Base-by-base conservation (phyloP, 1,139 yeast species). In the Hyphopichia wangnamkhiaoensis region DNA sequence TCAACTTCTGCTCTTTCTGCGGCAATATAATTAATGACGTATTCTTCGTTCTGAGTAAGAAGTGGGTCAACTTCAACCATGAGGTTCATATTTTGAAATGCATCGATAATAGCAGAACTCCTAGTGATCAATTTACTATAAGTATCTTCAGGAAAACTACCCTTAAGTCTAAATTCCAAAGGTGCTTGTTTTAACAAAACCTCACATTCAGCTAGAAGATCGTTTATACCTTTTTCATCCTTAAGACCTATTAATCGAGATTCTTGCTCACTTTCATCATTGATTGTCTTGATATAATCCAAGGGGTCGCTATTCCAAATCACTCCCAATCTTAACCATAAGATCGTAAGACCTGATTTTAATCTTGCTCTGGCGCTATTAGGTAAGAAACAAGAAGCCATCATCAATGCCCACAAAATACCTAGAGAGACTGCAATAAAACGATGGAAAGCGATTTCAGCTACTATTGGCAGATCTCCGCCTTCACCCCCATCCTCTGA, bases 321-420 rank as follows among this genome's bases (percentile, higher is more conserved):
- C 21, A 87, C 72, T 0, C 95, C 96, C 71, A 88, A 71, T 38
- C 90, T 66, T 33, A 88, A 63, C 95, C 95, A 88, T 21, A 86
- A 66, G 1, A 82, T 65, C 0, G 89, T 76, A 20, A 87, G 58
- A 0, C 88, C 88, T 25, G 71, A 70, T 46, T 85, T 80, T 41
- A 87, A 64, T 38, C 90, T 66, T 10, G 80, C 67, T 35, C 95
- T 67, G 0, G 95, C 95, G 53, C 88, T 80, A 53, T 81, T 82
- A 5, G 95, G 95, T 42, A 86, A 70, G 39, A 88, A 74, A 1
- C 78, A 65, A 21, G 82, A 65, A 0, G 84, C 81, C 64, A 87
- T 76, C 2, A 79, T 56, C 13, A 88, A 65, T 0, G 95, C 94
- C 91, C 94, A 87, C 0, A 83, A 44, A 2, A 86, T 81, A 17